phyloP scores from a whole-genome alignment of 805 yeast genomes.

The Candida nitratophila region DNA sequence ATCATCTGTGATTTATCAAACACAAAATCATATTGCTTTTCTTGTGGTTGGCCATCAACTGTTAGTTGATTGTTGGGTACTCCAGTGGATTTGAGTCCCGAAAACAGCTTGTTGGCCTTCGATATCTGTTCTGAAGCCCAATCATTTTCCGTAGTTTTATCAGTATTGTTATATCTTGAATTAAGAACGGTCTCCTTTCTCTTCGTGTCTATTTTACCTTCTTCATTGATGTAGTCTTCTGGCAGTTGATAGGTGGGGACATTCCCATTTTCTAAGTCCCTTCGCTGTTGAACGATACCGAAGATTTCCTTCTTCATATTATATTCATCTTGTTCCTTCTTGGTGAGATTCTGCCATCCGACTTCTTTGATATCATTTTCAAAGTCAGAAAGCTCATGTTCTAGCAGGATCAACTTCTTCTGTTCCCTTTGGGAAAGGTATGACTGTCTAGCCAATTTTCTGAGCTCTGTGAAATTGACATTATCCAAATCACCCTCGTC shows the following conservation, averaged over 20 bases:
- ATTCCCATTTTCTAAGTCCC: conserved; percentile 19
- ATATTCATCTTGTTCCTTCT: conserved; percentile 44
- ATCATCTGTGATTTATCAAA: conserved; percentile 62
- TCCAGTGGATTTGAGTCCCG: conserved; percentile 8
- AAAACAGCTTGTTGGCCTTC: conserved; percentile 30
- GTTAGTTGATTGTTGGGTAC: background rate
- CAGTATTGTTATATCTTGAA: conserved; percentile 24
- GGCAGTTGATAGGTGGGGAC: conserved; percentile 39
- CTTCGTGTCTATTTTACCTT: conserved; percentile 46
- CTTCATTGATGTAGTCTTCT: conserved; percentile 44
- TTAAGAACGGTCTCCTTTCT: conserved; percentile 47
- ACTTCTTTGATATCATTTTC: conserved; percentile 41
- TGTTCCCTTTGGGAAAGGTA: conserved; percentile 43
- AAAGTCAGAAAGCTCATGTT: conserved; percentile 39
- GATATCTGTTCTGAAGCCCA: conserved; percentile 52
- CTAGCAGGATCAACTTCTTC: conserved; percentile 34
- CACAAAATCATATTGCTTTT: conserved; percentile 60
- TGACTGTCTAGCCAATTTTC: conserved; percentile 41
- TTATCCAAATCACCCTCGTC: conserved; percentile 5
- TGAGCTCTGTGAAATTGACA: conserved; percentile 22
- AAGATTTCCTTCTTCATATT: conserved; percentile 43
- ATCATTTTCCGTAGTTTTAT: conserved; percentile 10
- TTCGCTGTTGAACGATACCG: conserved; percentile 33
- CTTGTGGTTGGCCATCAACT: conserved; percentile 17
- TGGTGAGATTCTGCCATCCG: conserved; percentile 49